These are phyloP conservation scores for Pyrenophora teres DNA, from an alignment of 2,329 filamentous ascomycete genomes.

Conservation along the genomic window DNA sequence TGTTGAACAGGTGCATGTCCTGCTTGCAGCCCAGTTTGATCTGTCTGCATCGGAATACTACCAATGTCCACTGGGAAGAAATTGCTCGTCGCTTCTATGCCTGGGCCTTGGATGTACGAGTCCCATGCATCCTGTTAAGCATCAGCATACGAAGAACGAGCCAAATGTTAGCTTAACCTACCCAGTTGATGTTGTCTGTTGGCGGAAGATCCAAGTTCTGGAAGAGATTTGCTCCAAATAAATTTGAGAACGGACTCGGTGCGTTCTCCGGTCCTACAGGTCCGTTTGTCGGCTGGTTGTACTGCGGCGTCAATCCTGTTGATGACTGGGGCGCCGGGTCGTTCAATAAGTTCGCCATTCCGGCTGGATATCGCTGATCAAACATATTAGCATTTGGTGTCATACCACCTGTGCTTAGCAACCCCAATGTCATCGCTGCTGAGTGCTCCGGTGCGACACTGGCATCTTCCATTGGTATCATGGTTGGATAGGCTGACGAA, in stretches of 20 bases:
- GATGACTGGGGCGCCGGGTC: conserved; percentile 40
- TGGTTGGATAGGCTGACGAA: conserved; percentile 34
- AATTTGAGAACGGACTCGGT: conserved; percentile 59
- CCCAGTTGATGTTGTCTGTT: conserved; percentile 63
- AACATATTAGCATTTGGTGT: conserved; percentile 56
- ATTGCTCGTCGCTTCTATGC: conserved; percentile 47
- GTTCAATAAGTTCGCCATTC: conserved; percentile 47
- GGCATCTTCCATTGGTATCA: conserved; percentile 55
- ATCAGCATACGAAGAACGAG: conserved; percentile 12
- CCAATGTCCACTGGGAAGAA: conserved; percentile 53
- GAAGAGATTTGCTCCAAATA: conserved; percentile 56
- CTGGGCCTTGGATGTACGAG: conserved; percentile 67
- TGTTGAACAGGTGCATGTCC: conserved; percentile 17
- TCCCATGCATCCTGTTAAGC: conserved; percentile 64
- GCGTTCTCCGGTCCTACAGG: conserved; percentile 45
- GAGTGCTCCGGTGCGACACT: conserved; percentile 64
- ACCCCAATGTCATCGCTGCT: conserved; percentile 72
- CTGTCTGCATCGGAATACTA: conserved; percentile 41
- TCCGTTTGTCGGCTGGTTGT: conserved; percentile 41
- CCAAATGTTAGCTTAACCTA: conserved; percentile 47
- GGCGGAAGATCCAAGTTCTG: conserved; percentile 60
- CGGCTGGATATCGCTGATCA: conserved; percentile 46
- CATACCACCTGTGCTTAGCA: conserved; percentile 67
- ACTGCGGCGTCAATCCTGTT: conserved; percentile 42
- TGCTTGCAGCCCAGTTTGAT: conserved; percentile 23